A percentile compares a stretch with the other conserved stretches of the same genome.
These are phyloP conservation scores for Solanum lignicaule DNA, from an alignment of 257 asterid species.

Conservation along the genomic window DNA sequence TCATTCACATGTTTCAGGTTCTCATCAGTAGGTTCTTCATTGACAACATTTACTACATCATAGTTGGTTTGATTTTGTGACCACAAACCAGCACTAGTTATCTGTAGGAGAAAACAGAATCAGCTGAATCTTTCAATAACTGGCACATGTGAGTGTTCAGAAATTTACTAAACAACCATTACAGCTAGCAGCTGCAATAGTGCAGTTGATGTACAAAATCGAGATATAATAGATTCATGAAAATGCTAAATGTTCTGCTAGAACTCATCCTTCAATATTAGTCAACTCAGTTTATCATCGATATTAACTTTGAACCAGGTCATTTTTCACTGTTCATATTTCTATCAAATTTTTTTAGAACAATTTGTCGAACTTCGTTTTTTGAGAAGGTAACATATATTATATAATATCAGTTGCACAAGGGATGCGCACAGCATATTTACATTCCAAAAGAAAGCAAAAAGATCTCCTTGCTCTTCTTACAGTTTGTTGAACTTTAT, in stretches of 20 bases:
- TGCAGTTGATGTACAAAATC: neutral
- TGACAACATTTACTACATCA: slow-evolving; percentile 14
- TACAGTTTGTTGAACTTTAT: neutral
- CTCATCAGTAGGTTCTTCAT: slow-evolving; percentile 14
- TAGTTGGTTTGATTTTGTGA: slow-evolving; percentile 39
- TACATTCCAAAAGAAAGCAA: neutral
- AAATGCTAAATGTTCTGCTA: neutral
- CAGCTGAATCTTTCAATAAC: neutral
- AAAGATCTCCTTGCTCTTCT: neutral
- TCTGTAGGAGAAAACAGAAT: slow-evolving; percentile 38
- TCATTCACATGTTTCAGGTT: slow-evolving; percentile 28
- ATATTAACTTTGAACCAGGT: neutral
- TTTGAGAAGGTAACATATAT: neutral
- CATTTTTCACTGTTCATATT: neutral
- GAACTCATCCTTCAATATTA: neutral
- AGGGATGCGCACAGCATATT: neutral
- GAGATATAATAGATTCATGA: neutral
- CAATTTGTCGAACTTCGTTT: neutral
- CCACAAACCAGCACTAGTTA: slow-evolving; percentile 82
- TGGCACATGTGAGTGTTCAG: neutral
- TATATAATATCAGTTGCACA: neutral
- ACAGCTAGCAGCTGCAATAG: neutral
- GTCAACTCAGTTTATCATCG: neutral
- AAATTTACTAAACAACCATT: neutral
- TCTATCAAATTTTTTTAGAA: neutral